Evolutionary conservation across 805 yeast species (phyloP), one percentile per base, ranked within the genome.

Genomic region (Pichia kluyveri): DNA sequence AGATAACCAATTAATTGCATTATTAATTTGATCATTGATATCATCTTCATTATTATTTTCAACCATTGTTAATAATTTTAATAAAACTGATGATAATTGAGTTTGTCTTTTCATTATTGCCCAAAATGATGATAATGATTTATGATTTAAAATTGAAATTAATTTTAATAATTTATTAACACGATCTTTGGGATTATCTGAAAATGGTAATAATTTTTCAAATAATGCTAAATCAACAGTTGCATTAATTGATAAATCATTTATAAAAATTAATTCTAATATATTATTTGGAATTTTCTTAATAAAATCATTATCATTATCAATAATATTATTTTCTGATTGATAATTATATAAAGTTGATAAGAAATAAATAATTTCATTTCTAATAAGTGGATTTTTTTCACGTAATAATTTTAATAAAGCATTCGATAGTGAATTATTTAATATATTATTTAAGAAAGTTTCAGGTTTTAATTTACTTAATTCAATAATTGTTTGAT

Each of bases 101-200:
- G 73, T 71, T 59, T 88, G 96, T 44, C 96, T 72, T 56, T 72
- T 76, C 44, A 77, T 73, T 37, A 86, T 76, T 0, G 96, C 91
- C 50, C 70, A 64, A 55, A 88, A 83, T 0, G 95, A 77, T 26
- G 76, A 70, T 51, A 71, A 71, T 0, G 90, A 75, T 52, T 79
- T 81, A 1, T 72, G 72, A 44, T 80, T 76, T 27, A 89, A 68
- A 36, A 61, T 65, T 1, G 66, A 55, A 45, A 77, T 65, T 1
- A 86, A 69, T 2, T 61, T 62, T 42, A 84, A 60, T 2, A 86
- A 53, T 45, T 93, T 68, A 8, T 65, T 59, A 0, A 80, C 81
- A 48, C 95, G 27, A 23, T 69, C 34, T 57, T 65, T 9, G 27
- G 12, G 28, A 50, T 75, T 71, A 4, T 63, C 54, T 18, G 77